Conservation (phyloP, 1,139 yeast genomes). For the Yamadazyma membranifaciens region DNA sequence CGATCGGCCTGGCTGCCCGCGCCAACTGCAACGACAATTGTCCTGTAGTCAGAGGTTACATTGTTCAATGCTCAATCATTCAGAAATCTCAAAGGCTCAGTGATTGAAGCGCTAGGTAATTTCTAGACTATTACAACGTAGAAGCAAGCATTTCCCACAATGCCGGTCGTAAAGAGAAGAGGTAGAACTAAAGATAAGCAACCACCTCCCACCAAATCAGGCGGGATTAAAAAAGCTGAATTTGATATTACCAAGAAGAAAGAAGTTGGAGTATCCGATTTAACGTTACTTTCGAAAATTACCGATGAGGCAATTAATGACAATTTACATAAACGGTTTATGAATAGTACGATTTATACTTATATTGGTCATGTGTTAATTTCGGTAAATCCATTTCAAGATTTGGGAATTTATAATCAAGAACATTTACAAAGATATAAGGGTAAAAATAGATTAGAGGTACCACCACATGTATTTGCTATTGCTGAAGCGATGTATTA, state of each 20-base stretch:
- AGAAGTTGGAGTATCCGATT: slow-evolving; percentile 96
- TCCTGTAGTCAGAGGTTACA: too few relatives aligned
- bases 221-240: slow-evolving; percentile 81
- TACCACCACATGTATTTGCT: slow-evolving; percentile 98
- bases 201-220: slow-evolving; percentile 57
- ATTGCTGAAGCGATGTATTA: slow-evolving; percentile 97
- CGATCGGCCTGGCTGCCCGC: too few relatives aligned
- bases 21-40: too few relatives aligned
- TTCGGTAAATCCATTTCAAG: slow-evolving; percentile 95
- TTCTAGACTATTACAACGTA: too few relatives aligned
- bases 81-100: too few relatives aligned
- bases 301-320: slow-evolving; percentile 93
- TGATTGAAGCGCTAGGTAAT: too few relatives aligned
- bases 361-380: slow-evolving; percentile 87
- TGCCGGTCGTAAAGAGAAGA: slow-evolving; percentile 79
- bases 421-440: slow-evolving; percentile 71
- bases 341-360: slow-evolving; percentile 86
- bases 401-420: slow-evolving; percentile 89
- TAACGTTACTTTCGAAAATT: slow-evolving; percentile 84
- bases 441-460: slow-evolving; percentile 92
- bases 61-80: too few relatives aligned
- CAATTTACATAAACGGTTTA: slow-evolving; percentile 83
- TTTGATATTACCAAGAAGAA: slow-evolving; percentile 87
- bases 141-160: slow-evolving; percentile 23
- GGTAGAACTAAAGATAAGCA: slow-evolving; percentile 60